Evolutionary conservation across 495 filamentous ascomycete genomes (phyloP).

Genomic region (Xylaria curta): DNA sequence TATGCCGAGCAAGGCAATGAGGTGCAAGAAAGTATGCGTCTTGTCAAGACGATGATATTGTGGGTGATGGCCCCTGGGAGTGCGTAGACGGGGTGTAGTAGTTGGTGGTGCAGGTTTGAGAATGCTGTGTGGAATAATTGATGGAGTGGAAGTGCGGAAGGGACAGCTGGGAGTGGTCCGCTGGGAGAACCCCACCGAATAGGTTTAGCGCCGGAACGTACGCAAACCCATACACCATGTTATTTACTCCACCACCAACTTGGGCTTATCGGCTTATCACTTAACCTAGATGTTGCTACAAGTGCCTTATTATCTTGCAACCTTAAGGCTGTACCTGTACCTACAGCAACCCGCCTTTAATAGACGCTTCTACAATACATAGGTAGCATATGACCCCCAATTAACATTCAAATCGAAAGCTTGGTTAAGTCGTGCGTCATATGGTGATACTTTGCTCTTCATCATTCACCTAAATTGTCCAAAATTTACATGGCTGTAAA

Average conservation of each 20-base stretch:
- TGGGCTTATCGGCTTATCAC: slow-evolving; percentile 23
- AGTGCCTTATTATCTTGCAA: neutral
- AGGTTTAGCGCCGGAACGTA: slow-evolving; percentile 20
- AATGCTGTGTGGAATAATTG: slow-evolving; percentile 46
- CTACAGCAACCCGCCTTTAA: neutral
- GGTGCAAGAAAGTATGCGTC: slow-evolving; percentile 29
- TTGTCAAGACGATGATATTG: slow-evolving; percentile 34
- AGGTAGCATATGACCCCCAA: neutral
- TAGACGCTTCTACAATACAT: neutral
- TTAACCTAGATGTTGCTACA: neutral
- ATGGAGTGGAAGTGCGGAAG: slow-evolving; percentile 31
- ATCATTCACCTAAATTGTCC: neutral
- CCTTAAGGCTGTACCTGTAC: neutral
- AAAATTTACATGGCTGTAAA: neutral
- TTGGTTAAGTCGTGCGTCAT: neutral
- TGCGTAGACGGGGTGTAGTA: slow-evolving; percentile 42
- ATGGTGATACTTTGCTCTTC: neutral
- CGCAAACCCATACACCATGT: slow-evolving; percentile 2
- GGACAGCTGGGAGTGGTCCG: slow-evolving; percentile 28
- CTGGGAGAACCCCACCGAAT: slow-evolving; percentile 9
- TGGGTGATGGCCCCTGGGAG: slow-evolving; percentile 37
- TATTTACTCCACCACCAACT: slow-evolving; percentile 9
- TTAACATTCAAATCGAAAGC: neutral
- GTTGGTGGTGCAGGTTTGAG: slow-evolving; percentile 43
- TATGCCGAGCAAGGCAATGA: slow-evolving; percentile 28